These are phyloP conservation scores for Suillus weaverae DNA, from an alignment of 768 basidiomycete genomes.

Conservation along the genomic window DNA sequence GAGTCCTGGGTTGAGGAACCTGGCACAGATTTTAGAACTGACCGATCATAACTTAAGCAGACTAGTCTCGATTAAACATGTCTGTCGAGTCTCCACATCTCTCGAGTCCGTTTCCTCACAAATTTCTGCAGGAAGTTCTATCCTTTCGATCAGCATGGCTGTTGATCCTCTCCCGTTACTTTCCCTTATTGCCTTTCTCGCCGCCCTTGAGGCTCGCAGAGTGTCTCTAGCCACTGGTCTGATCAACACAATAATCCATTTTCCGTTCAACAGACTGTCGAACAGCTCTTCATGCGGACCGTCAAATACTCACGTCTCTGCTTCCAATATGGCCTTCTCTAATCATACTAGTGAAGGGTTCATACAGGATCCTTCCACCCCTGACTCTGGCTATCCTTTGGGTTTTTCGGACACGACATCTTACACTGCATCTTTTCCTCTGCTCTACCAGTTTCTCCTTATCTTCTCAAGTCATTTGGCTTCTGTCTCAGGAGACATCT, in stretches of 20 bases:
- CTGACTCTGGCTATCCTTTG: not conserved
- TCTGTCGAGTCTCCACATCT: not conserved
- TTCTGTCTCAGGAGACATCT: not conserved
- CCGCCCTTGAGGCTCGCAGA: not conserved
- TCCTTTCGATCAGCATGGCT: not conserved
- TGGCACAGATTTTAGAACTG: not conserved
- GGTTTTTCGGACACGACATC: not conserved
- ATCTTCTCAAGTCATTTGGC: not conserved
- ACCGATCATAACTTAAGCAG: not conserved
- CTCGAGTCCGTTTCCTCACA: not conserved
- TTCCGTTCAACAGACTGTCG: not conserved
- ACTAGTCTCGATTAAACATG: not conserved
- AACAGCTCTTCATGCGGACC: not conserved
- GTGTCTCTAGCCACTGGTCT: not conserved
- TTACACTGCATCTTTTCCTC: not conserved
- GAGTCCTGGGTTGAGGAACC: not conserved
- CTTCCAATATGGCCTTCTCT: not conserved
- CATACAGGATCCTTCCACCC: not conserved
- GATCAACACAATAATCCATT: not conserved
- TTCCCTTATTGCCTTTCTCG: not conserved
- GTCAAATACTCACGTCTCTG: not conserved
- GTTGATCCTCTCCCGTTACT: not conserved
- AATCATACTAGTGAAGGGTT: not conserved
- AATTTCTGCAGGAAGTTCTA: not conserved
- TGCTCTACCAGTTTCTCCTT: not conserved